Evolutionary conservation across 805 yeast genomes (phyloP).

Genomic region (Danielia oregonensis): DNA sequence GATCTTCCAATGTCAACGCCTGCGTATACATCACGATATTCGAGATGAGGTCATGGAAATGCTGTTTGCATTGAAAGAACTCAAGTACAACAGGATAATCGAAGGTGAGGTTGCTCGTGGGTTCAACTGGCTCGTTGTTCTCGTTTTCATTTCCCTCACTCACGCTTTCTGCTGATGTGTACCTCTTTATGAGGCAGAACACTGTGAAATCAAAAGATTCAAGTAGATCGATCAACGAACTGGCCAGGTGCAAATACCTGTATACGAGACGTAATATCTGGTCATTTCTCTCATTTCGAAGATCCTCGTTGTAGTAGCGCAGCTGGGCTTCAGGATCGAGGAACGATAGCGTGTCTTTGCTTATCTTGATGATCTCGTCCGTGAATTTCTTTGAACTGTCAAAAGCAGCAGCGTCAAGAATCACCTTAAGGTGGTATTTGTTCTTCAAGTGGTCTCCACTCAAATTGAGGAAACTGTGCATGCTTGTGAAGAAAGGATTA

Average conservation of each 20-base stretch:
- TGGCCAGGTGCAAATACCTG: slow-evolving; percentile 47
- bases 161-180: slow-evolving; percentile 12
- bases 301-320: slow-evolving; percentile 30
- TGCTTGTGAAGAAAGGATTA: slow-evolving; percentile 55
- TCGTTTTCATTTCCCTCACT: background rate
- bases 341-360: slow-evolving; percentile 40
- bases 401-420: slow-evolving; percentile 49
- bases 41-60: slow-evolving; percentile 57
- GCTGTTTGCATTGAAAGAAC: slow-evolving; percentile 71
- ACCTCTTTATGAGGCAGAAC: slow-evolving; percentile 40
- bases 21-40: slow-evolving; percentile 66
- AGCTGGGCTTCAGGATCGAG: slow-evolving; percentile 36
- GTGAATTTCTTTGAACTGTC: slow-evolving; percentile 33
- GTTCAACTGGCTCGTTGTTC: background rate
- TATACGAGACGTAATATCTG: slow-evolving; percentile 52
- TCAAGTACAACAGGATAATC: slow-evolving; percentile 60
- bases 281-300: slow-evolving; percentile 44
- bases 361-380: slow-evolving; percentile 34
- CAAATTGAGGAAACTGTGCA: slow-evolving; percentile 33
- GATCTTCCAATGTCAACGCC: slow-evolving; percentile 65
- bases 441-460: slow-evolving; percentile 43
- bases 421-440: slow-evolving; percentile 39
- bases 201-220: slow-evolving; percentile 64
- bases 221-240: slow-evolving; percentile 47
- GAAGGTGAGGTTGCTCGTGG: slow-evolving; percentile 27